phyloP scores from a whole-genome alignment of 805 yeast genomes.

The Schwanniomyces yamadae region DNA sequence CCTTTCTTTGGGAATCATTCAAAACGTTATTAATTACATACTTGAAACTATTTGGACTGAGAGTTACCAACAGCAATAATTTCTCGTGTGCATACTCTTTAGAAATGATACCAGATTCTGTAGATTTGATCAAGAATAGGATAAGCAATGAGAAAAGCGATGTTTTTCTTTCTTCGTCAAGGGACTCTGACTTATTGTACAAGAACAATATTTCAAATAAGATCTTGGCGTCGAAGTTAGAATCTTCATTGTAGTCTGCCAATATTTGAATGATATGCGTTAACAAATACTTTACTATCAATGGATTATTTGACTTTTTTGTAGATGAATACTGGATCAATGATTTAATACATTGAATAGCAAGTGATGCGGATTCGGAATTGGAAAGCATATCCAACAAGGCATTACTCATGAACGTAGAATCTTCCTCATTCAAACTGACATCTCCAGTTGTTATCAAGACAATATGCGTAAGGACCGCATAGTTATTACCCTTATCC shows the following conservation, averaged over 20 bases:
- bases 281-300: conserved; percentile 44
- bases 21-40: conserved; percentile 38
- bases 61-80: conserved; percentile 45
- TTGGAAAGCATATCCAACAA: conserved; percentile 24
- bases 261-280: conserved; percentile 41
- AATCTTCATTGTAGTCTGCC: conserved; percentile 12
- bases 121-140: conserved; percentile 35
- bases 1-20: conserved; percentile 37
- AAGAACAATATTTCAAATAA: conserved; percentile 50
- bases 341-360: conserved; percentile 59
- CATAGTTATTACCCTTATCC: conserved; percentile 17
- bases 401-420: conserved; percentile 18
- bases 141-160: conserved; percentile 32
- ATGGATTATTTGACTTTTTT: conserved; percentile 26
- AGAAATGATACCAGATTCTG: conserved; percentile 18
- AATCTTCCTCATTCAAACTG: conserved; percentile 23
- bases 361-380: conserved; percentile 24
- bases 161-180: conserved; percentile 27
- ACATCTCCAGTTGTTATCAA: conserved; percentile 36
- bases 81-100: conserved; percentile 45
- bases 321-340: conserved; percentile 41
- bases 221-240: conserved; percentile 29
- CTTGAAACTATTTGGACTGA: conserved; percentile 50
- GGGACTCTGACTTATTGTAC: conserved; percentile 35
- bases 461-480: conserved; percentile 34